These are phyloP conservation scores for Schizophyllum commune DNA, from an alignment of 1,284 basidiomycete genomes.

Conservation along the genomic window DNA sequence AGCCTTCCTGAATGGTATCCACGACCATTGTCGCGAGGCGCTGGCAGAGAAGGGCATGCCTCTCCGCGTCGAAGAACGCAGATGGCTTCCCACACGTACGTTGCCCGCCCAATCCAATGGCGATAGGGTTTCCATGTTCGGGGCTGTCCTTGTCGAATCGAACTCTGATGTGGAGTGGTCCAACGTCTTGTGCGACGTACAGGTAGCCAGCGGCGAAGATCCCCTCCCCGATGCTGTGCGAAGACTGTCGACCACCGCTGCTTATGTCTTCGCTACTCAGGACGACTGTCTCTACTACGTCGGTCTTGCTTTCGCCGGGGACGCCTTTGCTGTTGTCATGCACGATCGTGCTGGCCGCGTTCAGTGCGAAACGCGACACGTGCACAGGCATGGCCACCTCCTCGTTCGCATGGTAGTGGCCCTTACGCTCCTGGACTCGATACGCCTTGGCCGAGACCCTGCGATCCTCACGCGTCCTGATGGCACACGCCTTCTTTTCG, in stretches of 20 bases:
- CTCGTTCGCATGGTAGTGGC: conserved; percentile 3
- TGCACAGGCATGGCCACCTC: background rate
- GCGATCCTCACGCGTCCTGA: background rate
- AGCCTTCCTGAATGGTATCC: too few species aligned
- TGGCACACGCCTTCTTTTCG: background rate
- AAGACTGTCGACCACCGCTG: conserved; percentile 1
- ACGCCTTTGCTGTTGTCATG: background rate
- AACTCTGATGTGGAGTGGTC: too few species aligned
- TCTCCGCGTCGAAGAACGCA: too few species aligned
- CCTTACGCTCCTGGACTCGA: background rate
- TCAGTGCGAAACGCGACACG: background rate
- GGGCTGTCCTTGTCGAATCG: too few species aligned
- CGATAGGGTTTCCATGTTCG: too few species aligned
- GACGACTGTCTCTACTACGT: conserved; percentile 3
- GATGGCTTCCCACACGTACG: too few species aligned
- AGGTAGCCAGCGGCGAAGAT: too few species aligned
- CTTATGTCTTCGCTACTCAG: conserved; percentile 1
- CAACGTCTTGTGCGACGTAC: too few species aligned
- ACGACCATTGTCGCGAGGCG: too few species aligned
- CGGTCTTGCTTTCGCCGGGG: background rate
- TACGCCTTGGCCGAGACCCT: background rate
- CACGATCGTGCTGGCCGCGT: conserved; percentile 2
- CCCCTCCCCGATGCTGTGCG: too few species aligned
- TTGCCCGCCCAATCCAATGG: too few species aligned
- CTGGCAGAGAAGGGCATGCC: too few species aligned